phyloP scores from a whole-genome alignment of 1,139 yeast genomes.

The Oligophagozyma castellii region DNA sequence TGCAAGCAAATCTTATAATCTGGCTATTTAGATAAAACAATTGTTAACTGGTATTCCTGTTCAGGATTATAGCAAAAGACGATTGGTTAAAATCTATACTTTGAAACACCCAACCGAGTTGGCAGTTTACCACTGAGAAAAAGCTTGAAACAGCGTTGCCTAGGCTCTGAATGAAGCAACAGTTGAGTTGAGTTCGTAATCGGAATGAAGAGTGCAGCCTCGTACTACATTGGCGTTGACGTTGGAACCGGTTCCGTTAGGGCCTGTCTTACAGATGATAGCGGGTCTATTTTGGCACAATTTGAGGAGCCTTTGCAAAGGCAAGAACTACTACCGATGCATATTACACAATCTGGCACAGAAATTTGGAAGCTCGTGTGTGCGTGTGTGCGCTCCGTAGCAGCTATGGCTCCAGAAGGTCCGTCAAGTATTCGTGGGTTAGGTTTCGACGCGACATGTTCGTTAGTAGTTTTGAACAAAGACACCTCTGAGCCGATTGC shows the following conservation, averaged over 20 bases:
- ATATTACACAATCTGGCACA: conserved; percentile 74
- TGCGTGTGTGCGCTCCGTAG: conserved; percentile 60
- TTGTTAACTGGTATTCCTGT: too few relatives aligned
- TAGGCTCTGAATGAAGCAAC: too few relatives aligned
- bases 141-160: too few relatives aligned
- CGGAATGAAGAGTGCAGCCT: too few relatives aligned
- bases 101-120: too few relatives aligned
- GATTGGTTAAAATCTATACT: too few relatives aligned
- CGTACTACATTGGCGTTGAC: conserved; percentile 86
- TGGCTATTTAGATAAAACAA: too few relatives aligned
- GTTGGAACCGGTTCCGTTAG: conserved; percentile 97
- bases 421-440: conserved; percentile 61
- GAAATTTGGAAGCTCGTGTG: conserved; percentile 90
- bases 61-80: too few relatives aligned
- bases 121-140: too few relatives aligned
- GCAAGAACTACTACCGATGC: conserved; percentile 57
- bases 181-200: too few relatives aligned
- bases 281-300: conserved; percentile 70
- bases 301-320: conserved; percentile 70
- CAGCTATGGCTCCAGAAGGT: conserved; percentile 62
- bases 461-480: conserved; percentile 68
- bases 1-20: too few relatives aligned
- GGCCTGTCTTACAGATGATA: conserved; percentile 77
- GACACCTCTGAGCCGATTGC: conserved; percentile 57
- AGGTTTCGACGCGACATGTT: conserved; percentile 96